Evolutionary conservation across 106 monocot genomes (phyloP).

Genomic region (Hemerocallis citrina): DNA sequence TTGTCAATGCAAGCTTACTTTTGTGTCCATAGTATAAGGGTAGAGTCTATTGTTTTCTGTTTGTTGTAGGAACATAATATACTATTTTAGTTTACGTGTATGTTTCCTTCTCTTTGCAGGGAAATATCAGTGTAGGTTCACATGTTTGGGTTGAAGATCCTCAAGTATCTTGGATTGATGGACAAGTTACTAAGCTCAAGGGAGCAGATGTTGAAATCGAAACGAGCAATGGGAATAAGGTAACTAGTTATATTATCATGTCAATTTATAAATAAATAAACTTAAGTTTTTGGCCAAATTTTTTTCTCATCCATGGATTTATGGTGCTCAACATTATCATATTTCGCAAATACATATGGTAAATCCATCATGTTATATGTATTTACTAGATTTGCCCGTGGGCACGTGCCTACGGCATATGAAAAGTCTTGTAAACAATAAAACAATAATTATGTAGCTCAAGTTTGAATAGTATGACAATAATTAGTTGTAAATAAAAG

Average conservation of each 20-base stretch:
- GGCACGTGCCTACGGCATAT: no score
- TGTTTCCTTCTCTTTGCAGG: conserved; percentile 16
- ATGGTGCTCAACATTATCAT: neutral
- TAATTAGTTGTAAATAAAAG: no score
- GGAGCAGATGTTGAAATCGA: conserved; percentile 61
- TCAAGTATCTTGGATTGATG: conserved; percentile 72
- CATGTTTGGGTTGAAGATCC: conserved; percentile 89
- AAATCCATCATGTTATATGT: neutral
- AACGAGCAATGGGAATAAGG: conserved; percentile 9
- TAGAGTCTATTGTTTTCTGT: no score
- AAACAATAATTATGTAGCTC: no score
- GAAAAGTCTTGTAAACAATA: no score
- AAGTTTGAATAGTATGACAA: no score
- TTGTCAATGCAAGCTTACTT: no score
- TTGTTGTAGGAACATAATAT: no score
- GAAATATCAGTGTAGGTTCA: conserved; percentile 69
- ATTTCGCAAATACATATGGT: neutral
- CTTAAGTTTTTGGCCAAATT: neutral
- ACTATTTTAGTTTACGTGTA: no score
- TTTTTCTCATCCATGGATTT: neutral
- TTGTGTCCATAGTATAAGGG: no score
- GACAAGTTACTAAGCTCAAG: conserved; percentile 57
- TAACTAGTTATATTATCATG: neutral
- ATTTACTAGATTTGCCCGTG: no score
- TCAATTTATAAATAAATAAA: neutral